These are phyloP conservation scores for Eucalyptus erythrocorys DNA, from an alignment of 345 rosid genomes.

Conservation along the genomic window DNA sequence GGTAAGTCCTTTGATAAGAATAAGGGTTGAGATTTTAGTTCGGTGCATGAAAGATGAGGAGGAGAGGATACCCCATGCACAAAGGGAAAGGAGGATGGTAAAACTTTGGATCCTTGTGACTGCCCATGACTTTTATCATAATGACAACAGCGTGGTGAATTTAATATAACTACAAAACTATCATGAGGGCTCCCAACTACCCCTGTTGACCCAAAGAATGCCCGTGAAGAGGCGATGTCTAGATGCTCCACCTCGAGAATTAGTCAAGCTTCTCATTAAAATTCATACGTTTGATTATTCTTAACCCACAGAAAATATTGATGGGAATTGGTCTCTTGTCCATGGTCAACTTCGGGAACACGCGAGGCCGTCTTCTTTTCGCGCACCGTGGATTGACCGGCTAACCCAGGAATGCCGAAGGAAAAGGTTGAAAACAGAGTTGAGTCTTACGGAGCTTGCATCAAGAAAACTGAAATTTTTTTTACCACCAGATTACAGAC, in stretches of 20 bases:
- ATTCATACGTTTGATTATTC: not conserved
- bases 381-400: not conserved
- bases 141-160: not conserved
- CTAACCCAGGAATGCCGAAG: not conserved
- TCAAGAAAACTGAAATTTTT: not conserved
- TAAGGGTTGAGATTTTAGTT: not conserved
- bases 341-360: not conserved
- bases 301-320: not conserved
- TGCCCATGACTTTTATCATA: not conserved
- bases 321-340: not conserved
- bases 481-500: not conserved
- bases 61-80: not conserved
- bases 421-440: not conserved
- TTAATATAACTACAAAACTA: not conserved
- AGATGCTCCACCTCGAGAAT: not conserved
- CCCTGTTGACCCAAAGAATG: not conserved
- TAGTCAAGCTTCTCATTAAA: not conserved
- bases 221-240: not conserved
- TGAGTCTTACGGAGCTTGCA: not conserved
- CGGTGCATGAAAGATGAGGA: not conserved
- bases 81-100: not conserved
- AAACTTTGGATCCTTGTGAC: not conserved
- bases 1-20: not conserved
- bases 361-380: not conserved
- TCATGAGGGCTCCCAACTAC: not conserved